These are phyloP conservation scores for Thyridium curvatum DNA, from an alignment of 2,329 filamentous ascomycete species.

Conservation along the genomic window DNA sequence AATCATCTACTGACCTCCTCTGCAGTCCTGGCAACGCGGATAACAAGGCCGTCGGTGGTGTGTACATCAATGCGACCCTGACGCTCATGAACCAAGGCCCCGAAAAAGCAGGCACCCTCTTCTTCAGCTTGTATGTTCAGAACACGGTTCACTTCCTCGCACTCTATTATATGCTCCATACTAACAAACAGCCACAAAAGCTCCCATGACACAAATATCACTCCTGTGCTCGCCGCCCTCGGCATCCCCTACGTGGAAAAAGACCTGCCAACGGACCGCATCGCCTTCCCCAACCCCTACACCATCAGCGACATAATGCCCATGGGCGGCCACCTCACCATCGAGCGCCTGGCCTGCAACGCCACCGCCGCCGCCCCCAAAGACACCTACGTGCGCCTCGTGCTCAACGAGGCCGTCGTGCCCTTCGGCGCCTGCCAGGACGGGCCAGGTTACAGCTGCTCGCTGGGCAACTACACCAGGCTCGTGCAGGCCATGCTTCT, in stretches of 20 bases:
- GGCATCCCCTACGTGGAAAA: constrained; percentile 2
- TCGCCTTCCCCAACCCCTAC: constrained; percentile 7
- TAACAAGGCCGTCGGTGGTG: constrained; percentile 9
- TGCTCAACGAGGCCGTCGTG: no score
- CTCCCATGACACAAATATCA: constrained; percentile 11
- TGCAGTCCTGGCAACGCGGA: constrained; percentile 3
- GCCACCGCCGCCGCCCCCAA: not conserved
- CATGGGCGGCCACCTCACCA: no score
- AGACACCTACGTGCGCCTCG: no score
- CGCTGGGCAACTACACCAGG: no score
- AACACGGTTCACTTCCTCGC: no score
- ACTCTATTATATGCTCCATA: no score
- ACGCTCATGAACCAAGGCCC: constrained; percentile 6
- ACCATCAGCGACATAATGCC: not conserved
- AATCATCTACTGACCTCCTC: no score
- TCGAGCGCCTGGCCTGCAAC: constrained; percentile 1
- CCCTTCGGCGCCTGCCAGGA: no score
- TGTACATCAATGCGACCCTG: constrained; percentile 8
- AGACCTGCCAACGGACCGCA: not conserved
- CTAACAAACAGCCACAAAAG: not conserved
- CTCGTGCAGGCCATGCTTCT: constrained; percentile 2
- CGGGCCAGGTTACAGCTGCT: no score
- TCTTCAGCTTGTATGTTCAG: constrained; percentile 5
- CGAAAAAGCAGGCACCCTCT: constrained; percentile 3
- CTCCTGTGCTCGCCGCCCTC: constrained; percentile 8